phyloP scores from a whole-genome alignment of 176 grass and related monocot species.

The Lolium perenne region DNA sequence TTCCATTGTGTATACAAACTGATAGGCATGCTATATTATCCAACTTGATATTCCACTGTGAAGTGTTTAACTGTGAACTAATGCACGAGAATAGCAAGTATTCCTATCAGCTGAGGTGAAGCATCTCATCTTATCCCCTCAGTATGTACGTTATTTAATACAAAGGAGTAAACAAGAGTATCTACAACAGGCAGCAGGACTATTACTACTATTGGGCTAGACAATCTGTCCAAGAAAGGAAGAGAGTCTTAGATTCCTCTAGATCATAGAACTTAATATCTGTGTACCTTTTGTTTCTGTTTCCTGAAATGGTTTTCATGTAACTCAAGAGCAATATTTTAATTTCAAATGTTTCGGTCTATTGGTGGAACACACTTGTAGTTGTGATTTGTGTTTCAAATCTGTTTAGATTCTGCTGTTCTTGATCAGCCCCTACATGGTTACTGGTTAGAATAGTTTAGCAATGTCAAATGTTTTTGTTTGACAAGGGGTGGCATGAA shows the following conservation, averaged over 20 bases:
- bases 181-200: constrained; percentile 25
- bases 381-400: constrained; percentile 13
- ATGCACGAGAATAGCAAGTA: not conserved
- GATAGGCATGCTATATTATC: not conserved
- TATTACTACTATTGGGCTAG: not conserved
- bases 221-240: not conserved
- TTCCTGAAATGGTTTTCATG: constrained; percentile 26
- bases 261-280: constrained; percentile 13
- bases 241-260: not conserved
- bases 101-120: constrained; percentile 17
- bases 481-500: not conserved
- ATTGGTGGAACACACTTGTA: not conserved
- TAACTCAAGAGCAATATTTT: constrained; percentile 17
- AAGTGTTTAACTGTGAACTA: constrained; percentile 31
- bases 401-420: not conserved
- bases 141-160: not conserved
- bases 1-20: not conserved
- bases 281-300: not conserved
- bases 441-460: constrained; percentile 9
- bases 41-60: constrained; percentile 7
- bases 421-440: constrained; percentile 15
- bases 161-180: constrained; percentile 20
- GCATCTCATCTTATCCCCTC: not conserved
- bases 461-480: not conserved
- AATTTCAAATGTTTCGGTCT: not conserved